phyloP scores from a whole-genome alignment of 768 basidiomycete genomes.

The Cystobasidium tubakii region DNA sequence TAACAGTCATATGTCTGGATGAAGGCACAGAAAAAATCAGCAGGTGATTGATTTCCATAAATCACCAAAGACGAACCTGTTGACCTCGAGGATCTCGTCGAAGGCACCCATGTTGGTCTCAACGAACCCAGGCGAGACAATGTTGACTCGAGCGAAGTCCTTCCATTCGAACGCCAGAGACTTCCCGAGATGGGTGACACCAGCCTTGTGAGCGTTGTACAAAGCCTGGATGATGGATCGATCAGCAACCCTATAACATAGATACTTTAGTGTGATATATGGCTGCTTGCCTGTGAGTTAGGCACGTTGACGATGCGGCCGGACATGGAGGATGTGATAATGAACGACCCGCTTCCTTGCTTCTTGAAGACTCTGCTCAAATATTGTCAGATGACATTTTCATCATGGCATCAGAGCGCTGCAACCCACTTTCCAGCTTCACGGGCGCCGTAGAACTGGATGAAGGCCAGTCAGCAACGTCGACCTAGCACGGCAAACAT shows the following conservation, averaged over 20 bases:
- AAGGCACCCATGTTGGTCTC: constrained; percentile 12
- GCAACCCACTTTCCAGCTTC: constrained; percentile 21
- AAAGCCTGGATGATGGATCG: constrained; percentile 38
- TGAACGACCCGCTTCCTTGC: constrained; percentile 43
- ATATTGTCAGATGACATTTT: background rate
- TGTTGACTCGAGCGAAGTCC: constrained; percentile 48
- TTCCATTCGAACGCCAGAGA: constrained; percentile 50
- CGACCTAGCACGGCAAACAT: background rate
- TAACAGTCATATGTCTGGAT: constrained; percentile 27
- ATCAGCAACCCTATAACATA: no score
- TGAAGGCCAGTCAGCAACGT: background rate
- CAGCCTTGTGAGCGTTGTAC: constrained; percentile 50
- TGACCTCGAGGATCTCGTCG: background rate
- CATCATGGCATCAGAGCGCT: background rate
- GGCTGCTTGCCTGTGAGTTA: constrained; percentile 29
- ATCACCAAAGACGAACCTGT: background rate
- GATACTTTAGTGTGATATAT: background rate
- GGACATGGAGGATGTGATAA: constrained; percentile 44
- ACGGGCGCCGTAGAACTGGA: constrained; percentile 29
- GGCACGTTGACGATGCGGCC: constrained; percentile 39
- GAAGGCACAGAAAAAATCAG: background rate
- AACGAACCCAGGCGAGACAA: constrained; percentile 38
- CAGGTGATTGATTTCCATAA: no score
- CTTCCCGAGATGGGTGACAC: constrained; percentile 48
- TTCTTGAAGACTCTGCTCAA: constrained; percentile 40